phyloP scores from a whole-genome alignment of 768 basidiomycete species.

The Auricularia sp. region DNA sequence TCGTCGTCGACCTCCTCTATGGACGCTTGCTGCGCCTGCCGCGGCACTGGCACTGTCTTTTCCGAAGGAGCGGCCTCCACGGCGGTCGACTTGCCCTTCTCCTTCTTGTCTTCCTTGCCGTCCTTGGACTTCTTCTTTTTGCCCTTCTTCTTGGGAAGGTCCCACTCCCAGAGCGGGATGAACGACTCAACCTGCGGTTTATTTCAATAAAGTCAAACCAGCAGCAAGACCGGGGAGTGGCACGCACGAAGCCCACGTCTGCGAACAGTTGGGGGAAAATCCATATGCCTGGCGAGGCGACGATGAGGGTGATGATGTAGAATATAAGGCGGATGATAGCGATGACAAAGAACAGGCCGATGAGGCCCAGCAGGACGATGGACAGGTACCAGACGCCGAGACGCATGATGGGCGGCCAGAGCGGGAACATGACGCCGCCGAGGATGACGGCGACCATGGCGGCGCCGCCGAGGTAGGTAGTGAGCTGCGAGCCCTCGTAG shows the following conservation, averaged over 20 bases:
- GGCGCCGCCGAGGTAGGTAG: slow-evolving; percentile 81
- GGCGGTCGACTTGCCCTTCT: slow-evolving; percentile 11
- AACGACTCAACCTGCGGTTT: slow-evolving; percentile 84
- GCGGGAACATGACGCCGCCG: slow-evolving; percentile 96
- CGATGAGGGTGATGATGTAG: slow-evolving; percentile 85
- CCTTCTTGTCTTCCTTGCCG: slow-evolving; percentile 29
- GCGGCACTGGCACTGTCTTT: slow-evolving; percentile 15
- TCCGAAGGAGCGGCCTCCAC: slow-evolving; percentile 28
- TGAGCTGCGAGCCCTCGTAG: slow-evolving; percentile 89
- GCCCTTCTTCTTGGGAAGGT: slow-evolving; percentile 63
- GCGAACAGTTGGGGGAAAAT: slow-evolving; percentile 97
- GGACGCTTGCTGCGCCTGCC: slow-evolving; percentile 27
- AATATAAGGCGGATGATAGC: slow-evolving; percentile 87
- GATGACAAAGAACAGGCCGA: slow-evolving; percentile 83
- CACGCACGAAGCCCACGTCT: slow-evolving; percentile 91
- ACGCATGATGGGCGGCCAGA: slow-evolving; percentile 91
- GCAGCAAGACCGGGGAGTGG: neutral
- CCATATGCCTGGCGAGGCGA: slow-evolving; percentile 89
- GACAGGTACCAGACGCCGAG: slow-evolving; percentile 94
- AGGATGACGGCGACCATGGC: slow-evolving; percentile 91
- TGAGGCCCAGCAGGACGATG: slow-evolving; percentile 75
- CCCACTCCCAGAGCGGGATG: slow-evolving; percentile 96
- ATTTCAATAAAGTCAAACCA: slow-evolving; percentile 1
- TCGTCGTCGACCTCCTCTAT: slow-evolving; percentile 40
- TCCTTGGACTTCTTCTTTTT: slow-evolving; percentile 39